Conservation (phyloP, 768 basidiomycete genomes). For the Tulasnella sp. region DNA sequence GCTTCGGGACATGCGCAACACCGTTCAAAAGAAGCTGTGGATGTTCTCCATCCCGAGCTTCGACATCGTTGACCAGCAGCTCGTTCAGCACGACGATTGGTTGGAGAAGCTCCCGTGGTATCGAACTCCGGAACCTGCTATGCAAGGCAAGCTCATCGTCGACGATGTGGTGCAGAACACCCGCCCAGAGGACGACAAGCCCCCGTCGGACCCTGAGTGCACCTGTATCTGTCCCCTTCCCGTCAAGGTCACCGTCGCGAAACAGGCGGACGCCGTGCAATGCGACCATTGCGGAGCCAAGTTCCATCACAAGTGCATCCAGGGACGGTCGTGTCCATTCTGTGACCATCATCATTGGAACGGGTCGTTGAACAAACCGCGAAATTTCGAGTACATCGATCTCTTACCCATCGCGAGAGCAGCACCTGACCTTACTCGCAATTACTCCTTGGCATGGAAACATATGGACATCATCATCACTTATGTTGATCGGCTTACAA, state of each 20-base stretch:
- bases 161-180: conserved; percentile 74
- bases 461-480: conserved; percentile 76
- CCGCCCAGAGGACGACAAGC: conserved; percentile 70
- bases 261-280: conserved; percentile 72
- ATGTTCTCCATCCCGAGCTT: conserved; percentile 72
- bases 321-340: too few relatives aligned
- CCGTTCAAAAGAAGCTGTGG: conserved; percentile 63
- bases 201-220: conserved; percentile 74
- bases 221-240: conserved; percentile 77
- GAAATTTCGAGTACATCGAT: conserved; percentile 79
- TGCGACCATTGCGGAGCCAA: conserved; percentile 80
- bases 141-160: conserved; percentile 58
- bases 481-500: conserved; percentile 68
- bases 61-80: conserved; percentile 65
- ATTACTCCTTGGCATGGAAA: conserved; percentile 76
- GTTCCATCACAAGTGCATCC: conserved; percentile 81
- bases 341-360: conserved; percentile 92
- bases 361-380: conserved; percentile 75
- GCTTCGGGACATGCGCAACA: conserved; percentile 68
- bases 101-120: conserved; percentile 74
- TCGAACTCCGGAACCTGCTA: conserved; percentile 37
- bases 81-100: conserved; percentile 66
- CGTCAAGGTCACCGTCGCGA: conserved; percentile 38
- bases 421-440: conserved; percentile 74
- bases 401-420: conserved; percentile 63